These are phyloP conservation scores for Leishmania gerbilli DNA, from an alignment of 208 protist genomes.

Conservation along the genomic window DNA sequence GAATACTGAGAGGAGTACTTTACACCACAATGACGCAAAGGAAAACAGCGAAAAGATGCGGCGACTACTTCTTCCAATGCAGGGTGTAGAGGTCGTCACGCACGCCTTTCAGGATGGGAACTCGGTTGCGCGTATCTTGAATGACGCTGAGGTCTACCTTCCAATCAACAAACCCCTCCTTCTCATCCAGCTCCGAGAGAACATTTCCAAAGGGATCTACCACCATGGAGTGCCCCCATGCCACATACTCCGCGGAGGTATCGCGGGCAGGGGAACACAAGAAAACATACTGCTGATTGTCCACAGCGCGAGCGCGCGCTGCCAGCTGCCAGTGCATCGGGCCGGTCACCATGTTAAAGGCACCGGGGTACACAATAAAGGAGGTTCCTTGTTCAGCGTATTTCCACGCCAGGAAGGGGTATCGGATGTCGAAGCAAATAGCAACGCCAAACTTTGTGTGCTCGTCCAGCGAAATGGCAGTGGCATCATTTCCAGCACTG, in stretches of 20 bases:
- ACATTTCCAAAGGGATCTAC: conserved; percentile 91
- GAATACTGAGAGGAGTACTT: too few relatives aligned
- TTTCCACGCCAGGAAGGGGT: conserved; percentile 92
- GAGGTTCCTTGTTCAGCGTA: conserved; percentile 74
- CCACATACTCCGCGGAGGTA: conserved; percentile 83
- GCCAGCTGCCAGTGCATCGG: conserved; percentile 98
- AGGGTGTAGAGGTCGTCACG: conserved; percentile 80
- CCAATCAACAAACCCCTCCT: conserved; percentile 59
- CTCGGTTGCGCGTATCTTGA: conserved; percentile 38
- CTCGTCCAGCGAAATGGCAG: conserved; percentile 45
- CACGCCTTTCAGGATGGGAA: conserved; percentile 83
- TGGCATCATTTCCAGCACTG: conserved; percentile 79
- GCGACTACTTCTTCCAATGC: conserved; percentile 47
- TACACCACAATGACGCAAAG: neutral
- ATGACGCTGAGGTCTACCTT: conserved; percentile 71
- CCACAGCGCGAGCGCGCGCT: conserved; percentile 88
- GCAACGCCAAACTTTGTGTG: conserved; percentile 93
- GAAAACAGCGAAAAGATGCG: conserved; percentile 3
- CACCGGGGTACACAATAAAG: conserved; percentile 96
- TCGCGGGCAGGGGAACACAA: conserved; percentile 96
- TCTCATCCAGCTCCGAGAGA: conserved; percentile 66
- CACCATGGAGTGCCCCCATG: conserved; percentile 97
- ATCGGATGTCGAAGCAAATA: conserved; percentile 99
- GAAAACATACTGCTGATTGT: conserved; percentile 96
- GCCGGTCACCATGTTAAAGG: conserved; percentile 99